Conservation (phyloP, 768 basidiomycete genomes). For the Suillus bovinus region DNA sequence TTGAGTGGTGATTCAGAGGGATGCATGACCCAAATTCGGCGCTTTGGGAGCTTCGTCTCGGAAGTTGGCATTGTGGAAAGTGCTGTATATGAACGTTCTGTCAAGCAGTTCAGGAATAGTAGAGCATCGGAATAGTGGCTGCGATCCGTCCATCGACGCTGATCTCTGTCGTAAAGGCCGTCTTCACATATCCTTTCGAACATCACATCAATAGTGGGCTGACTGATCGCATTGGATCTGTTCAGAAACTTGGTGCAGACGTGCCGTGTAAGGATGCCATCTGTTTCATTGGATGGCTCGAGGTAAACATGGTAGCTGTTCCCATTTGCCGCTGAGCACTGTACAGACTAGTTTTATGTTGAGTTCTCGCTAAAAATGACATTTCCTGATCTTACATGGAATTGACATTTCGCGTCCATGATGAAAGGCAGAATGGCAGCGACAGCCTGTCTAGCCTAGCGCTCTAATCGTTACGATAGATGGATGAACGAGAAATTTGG, state of each 20-base stretch:
- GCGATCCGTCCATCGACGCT: neutral
- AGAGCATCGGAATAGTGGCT: neutral
- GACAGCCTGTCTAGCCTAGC: neutral
- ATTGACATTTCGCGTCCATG: neutral
- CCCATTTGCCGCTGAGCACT: neutral
- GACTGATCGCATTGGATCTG: neutral
- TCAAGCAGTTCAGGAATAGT: neutral
- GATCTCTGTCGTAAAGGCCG: conserved; percentile 3
- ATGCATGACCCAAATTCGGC: neutral
- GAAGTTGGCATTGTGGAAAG: neutral
- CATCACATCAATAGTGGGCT: neutral
- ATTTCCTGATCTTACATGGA: neutral
- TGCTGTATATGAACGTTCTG: neutral
- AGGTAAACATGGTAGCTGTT: neutral
- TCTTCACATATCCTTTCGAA: conserved; percentile 1
- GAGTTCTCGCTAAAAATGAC: neutral
- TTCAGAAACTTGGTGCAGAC: neutral
- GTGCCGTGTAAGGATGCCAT: neutral
- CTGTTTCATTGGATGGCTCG: neutral
- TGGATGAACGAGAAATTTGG: too few species aligned
- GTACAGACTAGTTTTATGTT: neutral
- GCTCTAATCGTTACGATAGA: neutral
- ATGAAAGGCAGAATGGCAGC: neutral
- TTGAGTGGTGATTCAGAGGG: neutral
- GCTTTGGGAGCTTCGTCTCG: neutral